Base-by-base conservation (phyloP, 2,329 filamentous ascomycete genomes). In the Helicocarpus griseus region DNA sequence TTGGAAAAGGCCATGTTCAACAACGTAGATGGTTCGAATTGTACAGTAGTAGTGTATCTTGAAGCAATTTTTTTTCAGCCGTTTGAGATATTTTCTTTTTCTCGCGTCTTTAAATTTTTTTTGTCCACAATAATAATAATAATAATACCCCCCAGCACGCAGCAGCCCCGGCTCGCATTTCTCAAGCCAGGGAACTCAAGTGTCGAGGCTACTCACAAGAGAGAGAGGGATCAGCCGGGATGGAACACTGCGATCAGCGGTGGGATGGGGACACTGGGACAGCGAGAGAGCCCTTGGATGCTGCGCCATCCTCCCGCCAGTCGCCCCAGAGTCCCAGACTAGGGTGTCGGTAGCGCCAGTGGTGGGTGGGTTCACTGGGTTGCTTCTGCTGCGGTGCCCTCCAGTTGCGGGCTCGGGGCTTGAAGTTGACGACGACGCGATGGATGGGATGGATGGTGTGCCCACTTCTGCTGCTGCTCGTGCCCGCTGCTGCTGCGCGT, bases 271-370 rank as follows among this genome's bases (percentile, higher is more conserved):
- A 9, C n/a, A 38, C 21, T n/a, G 36, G 36, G 36, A n/a, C n/a
- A 39, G 33, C 22, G n/a, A 19, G 3, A 14, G 19, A 35, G 31
- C 46, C 13, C 38, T 19, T 6, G n/a, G 7, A 3, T 28, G 47
- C 47, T 49, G 47, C 35, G 47, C 47, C 47, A 49, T 49, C 47
- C 13, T 40, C 36, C 35, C 47, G 22, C 21, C 35, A 21, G 47
- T 49, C 47, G 47, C 47, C 47, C 47, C 47, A 45, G 41, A 45
- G n/a, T 19, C n/a, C 38, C 31, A 17, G 26, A 45, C 41, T 13
- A 45, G 45, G 33, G 39, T 22, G 39, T 41, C 19, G 21, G 39
- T 41, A 41, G 39, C 39, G 39, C n/a, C 21, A 22, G 19, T 22
- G 11, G 19, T 41, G 39, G 24, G 39, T 41, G 39, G 36, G 39